Percentiles rank a stretch among this genome's conserved stretches.
phyloP scores from a whole-genome alignment of 1,139 yeast genomes.

The Eremothecium coryli region DNA sequence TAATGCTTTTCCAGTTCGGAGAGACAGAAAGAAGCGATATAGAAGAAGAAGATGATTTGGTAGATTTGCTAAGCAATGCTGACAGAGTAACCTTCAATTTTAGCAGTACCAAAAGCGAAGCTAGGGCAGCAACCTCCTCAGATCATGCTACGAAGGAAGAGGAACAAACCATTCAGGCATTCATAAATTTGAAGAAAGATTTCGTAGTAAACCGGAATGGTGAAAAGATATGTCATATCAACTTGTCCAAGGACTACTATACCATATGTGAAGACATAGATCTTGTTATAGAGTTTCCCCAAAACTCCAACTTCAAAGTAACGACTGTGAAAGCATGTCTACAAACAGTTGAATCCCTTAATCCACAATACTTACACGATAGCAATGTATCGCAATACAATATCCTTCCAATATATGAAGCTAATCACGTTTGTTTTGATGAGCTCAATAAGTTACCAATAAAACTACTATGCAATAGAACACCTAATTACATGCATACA shows the following conservation, averaged over 20 bases:
- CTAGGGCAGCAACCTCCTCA: neutral
- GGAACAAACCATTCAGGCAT: neutral
- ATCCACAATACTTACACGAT: constrained; percentile 20
- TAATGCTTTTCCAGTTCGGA: constrained; percentile 23
- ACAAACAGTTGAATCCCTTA: constrained; percentile 29
- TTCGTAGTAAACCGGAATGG: constrained; percentile 32
- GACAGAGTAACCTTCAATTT: neutral
- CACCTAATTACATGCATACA: constrained; percentile 27
- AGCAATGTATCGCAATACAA: constrained; percentile 14
- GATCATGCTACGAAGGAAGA: neutral
- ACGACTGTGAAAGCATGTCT: constrained; percentile 30
- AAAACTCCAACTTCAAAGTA: constrained; percentile 12
- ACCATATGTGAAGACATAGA: constrained; percentile 44
- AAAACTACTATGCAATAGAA: constrained; percentile 28
- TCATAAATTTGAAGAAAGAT: constrained; percentile 26
- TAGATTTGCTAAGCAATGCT: neutral
- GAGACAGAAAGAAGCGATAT: constrained; percentile 1
- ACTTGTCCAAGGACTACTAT: constrained; percentile 37
- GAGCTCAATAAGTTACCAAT: constrained; percentile 21
- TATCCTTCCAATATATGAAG: constrained; percentile 22
- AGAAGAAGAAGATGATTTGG: constrained; percentile 5
- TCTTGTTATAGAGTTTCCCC: constrained; percentile 30
- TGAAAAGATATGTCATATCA: constrained; percentile 26
- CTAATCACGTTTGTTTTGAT: constrained; percentile 27
- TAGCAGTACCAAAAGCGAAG: neutral